Base-by-base conservation (phyloP, 2,329 filamentous ascomycete species). In the Aureobasidium sp. region DNA sequence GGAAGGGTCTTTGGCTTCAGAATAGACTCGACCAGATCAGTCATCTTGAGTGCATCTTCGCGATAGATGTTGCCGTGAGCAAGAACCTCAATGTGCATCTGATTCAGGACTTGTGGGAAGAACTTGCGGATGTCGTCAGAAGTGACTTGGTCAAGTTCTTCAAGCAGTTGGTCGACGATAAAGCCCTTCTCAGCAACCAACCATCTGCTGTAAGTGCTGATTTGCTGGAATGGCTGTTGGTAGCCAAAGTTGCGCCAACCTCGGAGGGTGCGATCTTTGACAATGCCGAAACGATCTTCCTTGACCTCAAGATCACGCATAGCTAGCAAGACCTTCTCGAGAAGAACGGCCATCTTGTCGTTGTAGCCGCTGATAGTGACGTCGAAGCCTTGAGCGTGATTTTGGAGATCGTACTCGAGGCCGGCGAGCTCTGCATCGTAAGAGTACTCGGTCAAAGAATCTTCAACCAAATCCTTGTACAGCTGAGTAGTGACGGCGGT, bases 401-500 rank as follows among this genome's bases (percentile, higher is more conserved):
- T 82, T 4, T 80, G 80, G n/a, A 97, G 83, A 42, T 83, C 85
- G 71, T 97, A 97, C 64, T 89, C 84, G 48, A 99, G 75, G 0
- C 94, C 94, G 8, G 94, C 91, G 63, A 99, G 83, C 70, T 97
- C 92, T 0, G 94, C 94, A 73, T 97, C 93, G 69, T 99, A 99
- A 0, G 92, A 90, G 73, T 96, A 97, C 72, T 97, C 92, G 59
- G 90, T 89, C 30, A 99, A 76, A 1, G 90, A 90, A 75, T 99
- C 94, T 60, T 89, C 83, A 16, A 99, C 90, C 21, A 97, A 79
- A 66, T 94, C 90, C 3, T 89, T 88, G 72, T 90, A 97, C 5
- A 99, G 75, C 62, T 85, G 85, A 3, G 88, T 84, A 70, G 94
- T 91, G 63, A 95, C 85, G 36, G 84, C 81, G 64, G 89, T 92